Conservation (phyloP, 1,139 yeast genomes). For the Taiozyma sp. region DNA sequence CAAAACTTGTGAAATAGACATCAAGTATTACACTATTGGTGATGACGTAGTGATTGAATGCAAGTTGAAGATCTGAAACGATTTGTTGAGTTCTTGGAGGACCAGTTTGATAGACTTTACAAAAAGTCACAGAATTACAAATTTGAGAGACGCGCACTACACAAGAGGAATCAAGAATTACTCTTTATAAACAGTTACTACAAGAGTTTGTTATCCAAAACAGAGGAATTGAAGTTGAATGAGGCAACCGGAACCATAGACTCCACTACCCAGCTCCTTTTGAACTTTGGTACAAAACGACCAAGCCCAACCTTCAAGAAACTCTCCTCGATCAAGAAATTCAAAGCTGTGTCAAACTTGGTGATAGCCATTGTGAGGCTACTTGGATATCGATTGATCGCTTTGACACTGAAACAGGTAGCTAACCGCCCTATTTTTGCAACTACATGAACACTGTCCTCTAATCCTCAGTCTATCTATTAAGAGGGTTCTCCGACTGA, state of each 20-base stretch:
- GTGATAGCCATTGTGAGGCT: neutral
- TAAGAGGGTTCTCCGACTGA: too few relatives aligned
- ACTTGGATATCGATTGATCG: too few relatives aligned
- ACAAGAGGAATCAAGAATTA: slow-evolving; percentile 7
- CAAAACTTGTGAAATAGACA: too few relatives aligned
- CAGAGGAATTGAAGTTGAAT: neutral
- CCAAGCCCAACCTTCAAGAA: neutral
- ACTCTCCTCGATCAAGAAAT: neutral
- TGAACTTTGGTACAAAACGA: neutral
- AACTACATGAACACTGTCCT: too few relatives aligned
- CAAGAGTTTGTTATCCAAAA: slow-evolving; percentile 1
- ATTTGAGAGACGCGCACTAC: slow-evolving; percentile 10
- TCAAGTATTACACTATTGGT: too few relatives aligned
- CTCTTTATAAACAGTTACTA: slow-evolving; percentile 5
- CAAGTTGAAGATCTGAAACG: slow-evolving; percentile 14
- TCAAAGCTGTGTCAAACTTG: neutral
- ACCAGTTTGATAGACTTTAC: slow-evolving; percentile 18
- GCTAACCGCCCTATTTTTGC: too few relatives aligned
- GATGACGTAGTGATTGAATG: too few relatives aligned
- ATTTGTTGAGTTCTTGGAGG: slow-evolving; percentile 16
- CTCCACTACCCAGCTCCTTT: slow-evolving; percentile 2
- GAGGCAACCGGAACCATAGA: neutral
- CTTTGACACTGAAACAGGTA: too few relatives aligned
- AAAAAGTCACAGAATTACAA: slow-evolving; percentile 8
- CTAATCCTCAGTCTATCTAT: too few relatives aligned